Base-by-base conservation (phyloP, 1,284 basidiomycete species). In the Cerrena zonata region DNA sequence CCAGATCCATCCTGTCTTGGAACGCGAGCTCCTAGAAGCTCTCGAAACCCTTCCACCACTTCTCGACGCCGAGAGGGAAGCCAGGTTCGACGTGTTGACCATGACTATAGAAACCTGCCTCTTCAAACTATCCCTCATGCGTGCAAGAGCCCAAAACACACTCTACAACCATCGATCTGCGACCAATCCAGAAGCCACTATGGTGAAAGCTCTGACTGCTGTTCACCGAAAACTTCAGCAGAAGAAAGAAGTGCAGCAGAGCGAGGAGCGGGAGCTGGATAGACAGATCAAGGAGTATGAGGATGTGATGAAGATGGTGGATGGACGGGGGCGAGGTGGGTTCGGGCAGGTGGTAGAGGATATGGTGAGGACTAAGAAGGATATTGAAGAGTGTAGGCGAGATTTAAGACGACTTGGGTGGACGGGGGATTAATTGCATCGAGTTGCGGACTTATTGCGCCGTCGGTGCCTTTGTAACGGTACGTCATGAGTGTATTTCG, bases 381-480 rank as follows among this genome's bases (percentile, higher is more conserved):
- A 76, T 57, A 73, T 66, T 21, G 76, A 79, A 30, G 76, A 78
- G 56, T 77, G 77, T 53, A 60, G 65, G 53, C 64, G 62, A 47
- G 76, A 80, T 57, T 60, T 79, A 48, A 61, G 73, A 47, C 65
- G 76, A 43, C 61, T 79, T 24, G 77, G 76, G 3, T 79, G 75
- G 75, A 74, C 72, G 4, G 73, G 71, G 13, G 69, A 74, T 54
- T 74, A 42, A 22, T 7, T 34, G 30, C 7, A 34, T 7, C 30
- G 15, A 34, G n/a, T n/a, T n/a, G n/a, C n/a, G n/a, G n/a, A n/a
- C n/a, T n/a, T n/a, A n/a, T n/a, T n/a, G n/a, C n/a, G n/a, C n/a
- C n/a, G n/a, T 36, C 34, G 11, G 11, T 36, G 11, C 11, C 11
- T 36, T n/a, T 11, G 11, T 36, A n/a, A 36, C n/a, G 34, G 11